Base-by-base conservation (phyloP, 2,329 filamentous ascomycete genomes). In the Aspergillus pseudoterreus region DNA sequence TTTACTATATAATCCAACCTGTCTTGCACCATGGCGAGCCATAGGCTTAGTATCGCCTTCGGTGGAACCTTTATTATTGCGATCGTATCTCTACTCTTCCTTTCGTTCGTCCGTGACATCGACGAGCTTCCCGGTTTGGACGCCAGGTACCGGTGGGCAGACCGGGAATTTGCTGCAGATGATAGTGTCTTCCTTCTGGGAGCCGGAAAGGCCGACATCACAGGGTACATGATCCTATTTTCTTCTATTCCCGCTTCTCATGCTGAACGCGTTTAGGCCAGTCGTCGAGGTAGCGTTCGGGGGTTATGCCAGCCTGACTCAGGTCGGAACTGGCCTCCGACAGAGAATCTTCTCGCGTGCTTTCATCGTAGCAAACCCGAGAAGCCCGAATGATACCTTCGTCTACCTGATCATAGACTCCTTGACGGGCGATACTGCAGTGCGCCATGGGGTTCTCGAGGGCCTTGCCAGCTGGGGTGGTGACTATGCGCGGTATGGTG, bases 251-350 rank as follows among this genome's bases (percentile, higher is more conserved):
- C 19, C 33, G 2, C 4, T 22, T 17, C 6, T 15, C 17, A 5
- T 43, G 17, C 21, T 24, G 35, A 33, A 49, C 38, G 12, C 33
- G 38, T 43, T 9, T 45, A 83, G 88, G 2, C 90, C 91, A 0
- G 90, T 95, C 11, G 91, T 95, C 19, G 90, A 96, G 70, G 82
- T 96, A 65, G 91, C 90, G 63, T 81, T 96, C 67, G 94, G 92
- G 79, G 92, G 92, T 55, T 96, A 96, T 75, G 92, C 92, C 30
- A 88, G 92, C 69, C 77, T 86, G n/a, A 82, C 82, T 39, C 92
- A 97, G 73, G 75, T 87, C 27, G 92, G 92, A 43, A 85, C 85
- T 2, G 92, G 92, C 19, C 76, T 97, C 46, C 85, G 92, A 45
- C 92, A 97, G 73, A 83, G 92, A 45, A 78, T 96, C 14, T 92